phyloP scores from a whole-genome alignment of 306 rosid genomes.

The Cyamopsis tetragonoloba region DNA sequence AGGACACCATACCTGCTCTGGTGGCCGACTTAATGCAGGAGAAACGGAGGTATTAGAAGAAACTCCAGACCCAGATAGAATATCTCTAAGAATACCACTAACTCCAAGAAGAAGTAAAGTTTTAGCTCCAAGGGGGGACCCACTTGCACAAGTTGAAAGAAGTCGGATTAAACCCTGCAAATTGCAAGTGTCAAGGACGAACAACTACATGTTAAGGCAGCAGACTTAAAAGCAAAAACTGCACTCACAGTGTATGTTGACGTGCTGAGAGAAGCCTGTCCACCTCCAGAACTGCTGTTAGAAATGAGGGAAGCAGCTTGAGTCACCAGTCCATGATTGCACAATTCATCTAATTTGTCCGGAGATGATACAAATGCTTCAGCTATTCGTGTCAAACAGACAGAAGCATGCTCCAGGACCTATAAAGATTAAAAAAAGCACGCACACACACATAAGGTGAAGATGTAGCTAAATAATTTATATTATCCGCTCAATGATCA shows the following conservation, averaged over 20 bases:
- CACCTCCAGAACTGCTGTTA: conserved; percentile 91
- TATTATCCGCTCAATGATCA: neutral
- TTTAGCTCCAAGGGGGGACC: conserved; percentile 94
- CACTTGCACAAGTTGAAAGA: conserved; percentile 95
- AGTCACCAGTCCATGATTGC: conserved; percentile 89
- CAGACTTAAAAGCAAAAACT: neutral
- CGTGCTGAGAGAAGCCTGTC: conserved; percentile 92
- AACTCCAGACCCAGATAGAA: conserved; percentile 79
- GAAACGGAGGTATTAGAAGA: conserved; percentile 75
- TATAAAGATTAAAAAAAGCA: conserved; percentile 31
- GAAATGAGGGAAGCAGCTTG: conserved; percentile 97
- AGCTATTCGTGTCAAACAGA: conserved; percentile 97
- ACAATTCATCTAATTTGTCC: conserved; percentile 86
- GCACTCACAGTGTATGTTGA: conserved; percentile 83
- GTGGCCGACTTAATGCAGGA: conserved; percentile 87
- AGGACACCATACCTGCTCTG: conserved; percentile 69
- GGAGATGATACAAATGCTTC: conserved; percentile 95
- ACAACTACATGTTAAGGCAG: neutral
- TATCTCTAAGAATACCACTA: conserved; percentile 92
- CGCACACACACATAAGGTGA: neutral
- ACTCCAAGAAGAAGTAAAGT: conserved; percentile 87
- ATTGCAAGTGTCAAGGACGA: conserved; percentile 25
- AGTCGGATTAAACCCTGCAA: conserved; percentile 96
- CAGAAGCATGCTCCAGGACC: conserved; percentile 99
- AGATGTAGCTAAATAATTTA: neutral